Conservation (phyloP, 2,329 filamentous ascomycete species). For the Penicillium sumatraense region DNA sequence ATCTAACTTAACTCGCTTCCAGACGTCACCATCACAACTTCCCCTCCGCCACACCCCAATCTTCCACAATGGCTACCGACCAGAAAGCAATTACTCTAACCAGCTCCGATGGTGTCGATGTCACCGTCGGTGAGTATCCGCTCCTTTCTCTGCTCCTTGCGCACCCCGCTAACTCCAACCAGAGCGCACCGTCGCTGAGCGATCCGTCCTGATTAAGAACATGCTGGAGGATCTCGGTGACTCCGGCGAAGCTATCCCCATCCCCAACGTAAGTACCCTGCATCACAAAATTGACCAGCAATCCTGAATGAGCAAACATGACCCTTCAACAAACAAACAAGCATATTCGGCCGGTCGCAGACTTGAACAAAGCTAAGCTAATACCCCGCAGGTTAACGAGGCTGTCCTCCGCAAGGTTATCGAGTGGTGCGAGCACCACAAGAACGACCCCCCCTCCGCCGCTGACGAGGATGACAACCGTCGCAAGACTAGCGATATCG, state of each 20-base stretch:
- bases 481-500: conserved; percentile 98
- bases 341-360: background rate
- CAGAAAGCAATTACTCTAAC: conserved; percentile 53
- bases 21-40: background rate
- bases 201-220: conserved; percentile 96
- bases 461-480: conserved; percentile 89
- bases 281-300: background rate
- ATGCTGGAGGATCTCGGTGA: conserved; percentile 92
- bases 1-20: background rate
- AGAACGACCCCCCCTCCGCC: conserved; percentile 78
- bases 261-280: conserved; percentile 61
- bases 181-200: conserved; percentile 86
- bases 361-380: background rate
- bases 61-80: conserved; percentile 17
- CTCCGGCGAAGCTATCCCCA: conserved; percentile 64
- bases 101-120: conserved; percentile 56
- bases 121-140: conserved; percentile 55
- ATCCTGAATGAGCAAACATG: background rate
- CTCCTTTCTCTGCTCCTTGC: background rate
- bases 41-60: background rate
- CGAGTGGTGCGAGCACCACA: conserved; percentile 97
- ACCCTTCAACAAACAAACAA: too few species aligned
- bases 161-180: conserved; percentile 33
- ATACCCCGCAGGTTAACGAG: conserved; percentile 73
- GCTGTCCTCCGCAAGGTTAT: conserved; percentile 93